Evolutionary conservation across 2,329 filamentous ascomycete genomes (phyloP), one percentile per base, ranked within the genome.

Genomic region (Bipolaris cookei): DNA sequence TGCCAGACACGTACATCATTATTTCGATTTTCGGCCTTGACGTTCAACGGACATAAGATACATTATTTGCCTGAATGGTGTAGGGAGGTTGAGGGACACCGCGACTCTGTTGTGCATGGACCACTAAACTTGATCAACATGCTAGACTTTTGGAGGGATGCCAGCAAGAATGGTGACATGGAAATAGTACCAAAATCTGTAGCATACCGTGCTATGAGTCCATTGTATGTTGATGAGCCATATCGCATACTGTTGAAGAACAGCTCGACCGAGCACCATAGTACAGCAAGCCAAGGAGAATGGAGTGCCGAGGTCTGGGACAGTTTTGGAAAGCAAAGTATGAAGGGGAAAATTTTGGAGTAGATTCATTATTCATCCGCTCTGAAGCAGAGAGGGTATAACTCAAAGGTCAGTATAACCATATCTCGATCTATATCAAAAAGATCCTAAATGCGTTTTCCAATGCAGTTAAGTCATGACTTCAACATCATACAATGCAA

Each of bases 1-100:
- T 83, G 78, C 0, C 91, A 92, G 3, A 87, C 88, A 4, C 81
- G 85, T 1, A 82, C 84, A 3, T 84, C 96, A 2, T 85, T 99
- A 48, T 97, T 97, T 78, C 87, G 94, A 53, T 99, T 96, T 81
- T 94, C 90, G 16, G 93, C 93, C 6, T 83, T 99, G 43, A 94
- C 91, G 1, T 95, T 92, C 80, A 99, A 99, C 76, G 92, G 91
- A 1, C 95, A 99, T 76, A 83, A 85, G 21, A 98, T 99, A 66
- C 95, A 99, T 76, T 83, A 96, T 20, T 90, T 97, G 71, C 84
- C 83, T 0, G 73, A 83, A 47, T 96, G 91, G 79, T 89, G 88
- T 54, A 83, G 83, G 25, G 78, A 85, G 10, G 80, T 88, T 4
- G 95, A 98, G 76, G 90, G 90, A 3, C 88, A 96, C 74, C 83